Conservation (phyloP, 2,329 filamentous ascomycete genomes). For the Cylindrodendrum hubeiense region DNA sequence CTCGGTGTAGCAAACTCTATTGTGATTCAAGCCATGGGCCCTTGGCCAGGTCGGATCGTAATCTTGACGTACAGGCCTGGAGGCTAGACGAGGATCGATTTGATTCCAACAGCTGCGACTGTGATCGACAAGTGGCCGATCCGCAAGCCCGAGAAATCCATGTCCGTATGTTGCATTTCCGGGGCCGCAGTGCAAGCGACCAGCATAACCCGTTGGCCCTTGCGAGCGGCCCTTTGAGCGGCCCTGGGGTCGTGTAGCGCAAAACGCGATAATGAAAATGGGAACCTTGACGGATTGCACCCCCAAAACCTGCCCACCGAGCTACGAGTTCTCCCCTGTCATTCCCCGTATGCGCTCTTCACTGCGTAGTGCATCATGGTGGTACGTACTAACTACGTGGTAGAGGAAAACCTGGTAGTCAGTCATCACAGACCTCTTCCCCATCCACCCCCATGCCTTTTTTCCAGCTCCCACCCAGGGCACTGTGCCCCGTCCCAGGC, state of each 20-base stretch:
- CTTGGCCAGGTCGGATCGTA: neutral
- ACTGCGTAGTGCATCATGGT: neutral
- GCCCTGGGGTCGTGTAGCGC: neutral
- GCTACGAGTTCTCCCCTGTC: neutral
- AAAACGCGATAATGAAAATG: slow-evolving; percentile 9
- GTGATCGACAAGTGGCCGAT: slow-evolving; percentile 14
- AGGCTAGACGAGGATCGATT: neutral
- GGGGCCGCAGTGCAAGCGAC: slow-evolving; percentile 1
- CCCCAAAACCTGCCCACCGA: too few species aligned
- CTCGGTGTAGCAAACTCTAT: neutral
- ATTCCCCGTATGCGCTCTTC: neutral
- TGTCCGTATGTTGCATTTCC: slow-evolving; percentile 1
- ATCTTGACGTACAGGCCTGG: neutral
- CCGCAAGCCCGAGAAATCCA: slow-evolving; percentile 16
- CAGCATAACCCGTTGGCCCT: slow-evolving; percentile 13
- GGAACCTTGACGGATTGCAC: slow-evolving; percentile 5
- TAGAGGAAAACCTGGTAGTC: too few species aligned
- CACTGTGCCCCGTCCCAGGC: slow-evolving; percentile 9
- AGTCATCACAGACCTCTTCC: neutral
- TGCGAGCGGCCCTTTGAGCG: neutral
- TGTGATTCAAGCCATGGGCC: neutral
- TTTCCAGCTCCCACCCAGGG: neutral
- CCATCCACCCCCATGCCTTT: neutral
- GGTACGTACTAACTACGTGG: too few species aligned
- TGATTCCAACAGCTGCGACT: neutral